A percentile compares a stretch with the other conserved stretches of the same genome.
phyloP scores from a whole-genome alignment of 768 basidiomycete species.

The Austroboletus eburneus region DNA sequence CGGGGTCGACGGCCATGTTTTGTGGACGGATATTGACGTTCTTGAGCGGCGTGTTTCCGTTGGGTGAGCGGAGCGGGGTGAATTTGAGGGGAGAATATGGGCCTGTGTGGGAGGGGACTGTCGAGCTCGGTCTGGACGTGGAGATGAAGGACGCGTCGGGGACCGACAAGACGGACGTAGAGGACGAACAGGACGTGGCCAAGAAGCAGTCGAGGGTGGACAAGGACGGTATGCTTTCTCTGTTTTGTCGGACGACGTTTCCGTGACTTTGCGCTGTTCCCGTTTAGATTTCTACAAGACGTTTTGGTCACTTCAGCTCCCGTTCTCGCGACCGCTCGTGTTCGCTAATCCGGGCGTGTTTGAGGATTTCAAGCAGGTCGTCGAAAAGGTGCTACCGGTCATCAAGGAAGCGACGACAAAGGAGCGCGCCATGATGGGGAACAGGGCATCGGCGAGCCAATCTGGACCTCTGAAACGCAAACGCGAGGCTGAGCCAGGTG shows the following conservation, averaged over 20 bases:
- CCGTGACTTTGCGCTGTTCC: constrained; percentile 3
- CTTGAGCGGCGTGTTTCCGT: constrained; percentile 77
- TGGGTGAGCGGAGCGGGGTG: constrained; percentile 88
- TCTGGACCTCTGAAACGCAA: constrained; percentile 53
- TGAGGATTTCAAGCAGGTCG: constrained; percentile 61
- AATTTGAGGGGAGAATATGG: constrained; percentile 88
- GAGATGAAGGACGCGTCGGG: constrained; percentile 31
- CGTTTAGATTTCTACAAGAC: constrained; percentile 72
- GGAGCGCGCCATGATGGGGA: constrained; percentile 86
- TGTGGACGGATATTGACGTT: constrained; percentile 88
- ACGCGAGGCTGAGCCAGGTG: constrained; percentile 57
- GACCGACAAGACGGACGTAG: constrained; percentile 61
- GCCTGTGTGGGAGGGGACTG: constrained; percentile 69
- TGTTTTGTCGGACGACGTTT: not conserved
- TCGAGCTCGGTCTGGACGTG: constrained; percentile 34
- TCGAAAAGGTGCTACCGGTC: constrained; percentile 69
- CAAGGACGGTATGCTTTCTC: constrained; percentile 53
- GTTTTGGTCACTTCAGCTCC: constrained; percentile 86
- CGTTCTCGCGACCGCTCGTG: constrained; percentile 74
- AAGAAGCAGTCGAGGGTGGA: constrained; percentile 42
- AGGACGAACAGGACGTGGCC: constrained; percentile 34
- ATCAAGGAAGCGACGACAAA: constrained; percentile 86
- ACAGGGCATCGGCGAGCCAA: constrained; percentile 42
- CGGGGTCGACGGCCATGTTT: constrained; percentile 79
- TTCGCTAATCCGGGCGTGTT: constrained; percentile 60